Conservation (phyloP, 768 basidiomycete genomes). For the Lactarius pseudohatsudake region DNA sequence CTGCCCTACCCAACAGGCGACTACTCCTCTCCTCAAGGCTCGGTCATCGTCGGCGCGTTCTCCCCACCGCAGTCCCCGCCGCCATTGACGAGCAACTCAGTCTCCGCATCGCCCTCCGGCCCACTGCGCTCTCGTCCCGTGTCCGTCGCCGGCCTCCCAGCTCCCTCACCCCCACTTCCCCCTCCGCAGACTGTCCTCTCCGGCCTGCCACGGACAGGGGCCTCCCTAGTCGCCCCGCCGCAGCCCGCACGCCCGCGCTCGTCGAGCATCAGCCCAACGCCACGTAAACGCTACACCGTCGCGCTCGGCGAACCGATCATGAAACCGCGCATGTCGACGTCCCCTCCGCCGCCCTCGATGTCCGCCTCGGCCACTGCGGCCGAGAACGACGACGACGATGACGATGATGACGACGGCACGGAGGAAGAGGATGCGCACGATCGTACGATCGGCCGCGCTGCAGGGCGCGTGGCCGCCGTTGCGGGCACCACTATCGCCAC, state of each 20-base stretch:
- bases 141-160: conserved; percentile 51
- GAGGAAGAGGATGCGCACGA: conserved; percentile 41
- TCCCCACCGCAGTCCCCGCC: conserved; percentile 57
- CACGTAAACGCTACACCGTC: conserved; percentile 81
- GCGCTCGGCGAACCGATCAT: conserved; percentile 76
- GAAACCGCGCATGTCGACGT: conserved; percentile 29
- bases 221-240: conserved; percentile 16
- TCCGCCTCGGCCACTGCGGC: conserved; percentile 6
- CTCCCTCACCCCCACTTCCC: conserved; percentile 23
- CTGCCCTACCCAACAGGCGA: conserved; percentile 84
- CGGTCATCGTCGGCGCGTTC: conserved; percentile 40
- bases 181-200: conserved; percentile 21
- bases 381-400: conserved; percentile 23
- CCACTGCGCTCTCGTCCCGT: conserved; percentile 39
- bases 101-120: conserved; percentile 21
- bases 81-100: conserved; percentile 37
- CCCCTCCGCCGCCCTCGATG: conserved; percentile 29
- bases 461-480: conserved; percentile 43
- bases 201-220: conserved; percentile 10
- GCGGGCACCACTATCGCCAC: background rate
- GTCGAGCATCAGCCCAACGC: conserved; percentile 62
- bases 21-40: conserved; percentile 65
- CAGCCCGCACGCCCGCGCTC: conserved; percentile 53
- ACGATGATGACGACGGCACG: conserved; percentile 25
- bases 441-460: conserved; percentile 55